Conservation (phyloP, 371 early-diverging fungal genomes). For the Circinella minor region DNA sequence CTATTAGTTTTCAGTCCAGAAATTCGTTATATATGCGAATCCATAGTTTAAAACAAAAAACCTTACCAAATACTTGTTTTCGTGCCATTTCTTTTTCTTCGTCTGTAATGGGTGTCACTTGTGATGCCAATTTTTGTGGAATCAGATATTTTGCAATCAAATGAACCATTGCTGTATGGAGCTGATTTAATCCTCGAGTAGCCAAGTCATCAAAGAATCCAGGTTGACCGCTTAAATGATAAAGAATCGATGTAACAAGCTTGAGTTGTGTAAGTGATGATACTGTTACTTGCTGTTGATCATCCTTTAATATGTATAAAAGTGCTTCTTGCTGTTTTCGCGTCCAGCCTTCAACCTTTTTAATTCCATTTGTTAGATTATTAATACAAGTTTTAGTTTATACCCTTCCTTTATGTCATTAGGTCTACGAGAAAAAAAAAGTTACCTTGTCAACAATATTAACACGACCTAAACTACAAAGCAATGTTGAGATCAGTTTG, state of each 20-base stretch:
- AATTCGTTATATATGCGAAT: too few species aligned
- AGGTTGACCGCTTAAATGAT: conserved; percentile 47
- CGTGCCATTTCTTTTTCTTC: conserved; percentile 42
- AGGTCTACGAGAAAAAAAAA: neutral
- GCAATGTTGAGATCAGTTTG: conserved; percentile 60
- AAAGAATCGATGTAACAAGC: conserved; percentile 49
- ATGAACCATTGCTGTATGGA: conserved; percentile 53
- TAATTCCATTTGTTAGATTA: neutral
- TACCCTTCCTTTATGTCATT: neutral
- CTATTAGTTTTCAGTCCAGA: neutral
- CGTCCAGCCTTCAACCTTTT: conserved; percentile 61
- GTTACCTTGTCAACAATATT: conserved; percentile 55
- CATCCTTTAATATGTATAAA: conserved; percentile 61
- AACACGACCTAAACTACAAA: conserved; percentile 57
- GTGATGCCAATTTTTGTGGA: conserved; percentile 37
- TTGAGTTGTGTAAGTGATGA: conserved; percentile 52
- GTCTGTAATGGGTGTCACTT: conserved; percentile 46
- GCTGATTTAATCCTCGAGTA: conserved; percentile 35
- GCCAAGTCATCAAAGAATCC: conserved; percentile 42
- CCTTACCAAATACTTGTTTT: conserved; percentile 32
- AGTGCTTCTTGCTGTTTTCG: conserved; percentile 67
- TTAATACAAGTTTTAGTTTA: neutral
- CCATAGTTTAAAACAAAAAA: neutral
- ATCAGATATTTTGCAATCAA: conserved; percentile 51
- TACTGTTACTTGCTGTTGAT: conserved; percentile 36